Conservation (phyloP, 345 rosid species). For the Eucalyptus curtisii region DNA sequence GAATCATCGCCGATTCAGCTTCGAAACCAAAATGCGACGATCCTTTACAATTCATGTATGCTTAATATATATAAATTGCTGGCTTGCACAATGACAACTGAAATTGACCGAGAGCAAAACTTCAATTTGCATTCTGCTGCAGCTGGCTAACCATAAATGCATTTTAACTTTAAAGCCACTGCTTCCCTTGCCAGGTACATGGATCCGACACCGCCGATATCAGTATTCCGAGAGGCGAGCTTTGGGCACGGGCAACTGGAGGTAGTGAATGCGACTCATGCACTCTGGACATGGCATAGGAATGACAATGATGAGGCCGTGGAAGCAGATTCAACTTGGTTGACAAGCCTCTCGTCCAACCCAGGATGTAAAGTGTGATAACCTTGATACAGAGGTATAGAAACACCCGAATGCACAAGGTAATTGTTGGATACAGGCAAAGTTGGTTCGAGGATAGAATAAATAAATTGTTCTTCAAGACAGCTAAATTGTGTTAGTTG, state of each 20-base stretch:
- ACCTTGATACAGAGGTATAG: neutral
- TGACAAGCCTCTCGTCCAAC: slow-evolving; percentile 26
- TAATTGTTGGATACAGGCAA: neutral
- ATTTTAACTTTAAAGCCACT: neutral
- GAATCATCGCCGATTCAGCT: neutral
- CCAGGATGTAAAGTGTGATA: slow-evolving; percentile 20
- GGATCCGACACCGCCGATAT: slow-evolving; percentile 31
- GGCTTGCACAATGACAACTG: neutral
- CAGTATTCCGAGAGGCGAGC: slow-evolving; percentile 61
- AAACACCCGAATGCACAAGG: neutral
- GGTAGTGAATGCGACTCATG: slow-evolving; percentile 61
- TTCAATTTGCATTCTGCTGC: neutral
- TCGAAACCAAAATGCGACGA: neutral
- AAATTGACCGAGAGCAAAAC: neutral
- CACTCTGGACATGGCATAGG: slow-evolving; percentile 61
- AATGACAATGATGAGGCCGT: slow-evolving; percentile 38
- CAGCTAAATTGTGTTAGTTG: neutral
- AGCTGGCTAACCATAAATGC: neutral
- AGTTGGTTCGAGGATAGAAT: neutral
- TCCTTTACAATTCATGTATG: neutral
- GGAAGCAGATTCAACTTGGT: slow-evolving; percentile 38
- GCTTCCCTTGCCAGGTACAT: slow-evolving; percentile 14
- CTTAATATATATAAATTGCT: neutral
- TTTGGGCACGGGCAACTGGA: slow-evolving; percentile 71
- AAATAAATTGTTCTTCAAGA: neutral